Base-by-base conservation (phyloP, 768 basidiomycete genomes). In the Hericium coralloides region DNA sequence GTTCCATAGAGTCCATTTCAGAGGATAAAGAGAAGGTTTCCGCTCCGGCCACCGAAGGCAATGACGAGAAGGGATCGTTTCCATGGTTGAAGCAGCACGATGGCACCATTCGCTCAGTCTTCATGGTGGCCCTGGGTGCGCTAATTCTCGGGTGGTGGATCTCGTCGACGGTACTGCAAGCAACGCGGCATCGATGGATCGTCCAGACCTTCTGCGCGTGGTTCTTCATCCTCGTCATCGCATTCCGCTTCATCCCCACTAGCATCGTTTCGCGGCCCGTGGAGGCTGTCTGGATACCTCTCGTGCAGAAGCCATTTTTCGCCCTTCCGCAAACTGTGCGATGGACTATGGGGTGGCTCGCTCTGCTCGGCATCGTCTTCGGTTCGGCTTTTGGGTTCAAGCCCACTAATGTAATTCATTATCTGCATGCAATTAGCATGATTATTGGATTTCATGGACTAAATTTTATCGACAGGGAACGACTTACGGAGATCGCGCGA, bases 71-170 rank as follows among this genome's bases (percentile, higher is more conserved):
- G 3, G 58, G 49, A 23, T 31, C 7, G 31, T 9, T 31, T 31
- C 5, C 4, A 6, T 60, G 66, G 59, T 55, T 60, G 31, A 26
- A 55, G 47, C 57, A 58, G 14, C 38, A 52, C 17, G 64, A 58
- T 55, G 49, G 52, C 18, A 55, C 58, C 36, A 53, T 60, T 48
- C 66, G 72, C n/a, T 65, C 67, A 9, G 72, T 91, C 39, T 69
- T 68, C 49, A 80, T 63, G 14, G 59, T 85, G 0, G 85, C 84
- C 12, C 31, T 31, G 31, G 31, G 31, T 9, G 64, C 74, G 12
- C 66, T 84, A 51, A 88, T 93, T 61, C 73, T 92, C 47, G 90
- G 80, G 43, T 93, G 90, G 90, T 93, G 90, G 90, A 83, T 93
- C 41, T 85, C 84, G 58, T 72, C 90, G 9, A 90, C 81, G 0